A percentile compares a stretch with the other conserved stretches of the same genome.
Evolutionary conservation across 176 grass and related monocot species (phyloP).

Genomic region (Oryza longistaminata): DNA sequence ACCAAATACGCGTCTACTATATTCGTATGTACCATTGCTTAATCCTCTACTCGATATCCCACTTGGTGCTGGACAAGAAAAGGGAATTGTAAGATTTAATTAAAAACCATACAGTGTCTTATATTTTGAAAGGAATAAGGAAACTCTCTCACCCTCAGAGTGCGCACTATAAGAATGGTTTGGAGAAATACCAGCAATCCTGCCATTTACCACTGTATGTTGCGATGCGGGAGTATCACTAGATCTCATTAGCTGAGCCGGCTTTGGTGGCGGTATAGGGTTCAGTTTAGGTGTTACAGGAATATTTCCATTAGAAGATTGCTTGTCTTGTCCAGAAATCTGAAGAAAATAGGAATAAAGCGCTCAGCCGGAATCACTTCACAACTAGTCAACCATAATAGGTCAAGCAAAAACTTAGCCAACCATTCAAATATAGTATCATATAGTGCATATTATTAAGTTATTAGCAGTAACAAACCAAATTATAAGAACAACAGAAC

Average conservation of each 20-base stretch:
- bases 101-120: constrained; percentile 10
- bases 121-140: constrained; percentile 7
- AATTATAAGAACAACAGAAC: background rate
- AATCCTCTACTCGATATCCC: constrained; percentile 52
- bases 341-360: constrained; percentile 37
- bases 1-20: constrained; percentile 78
- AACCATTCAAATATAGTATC: background rate
- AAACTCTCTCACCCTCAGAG: constrained; percentile 45
- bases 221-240: constrained; percentile 45
- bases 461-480: background rate
- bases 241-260: constrained; percentile 35
- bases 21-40: constrained; percentile 63
- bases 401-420: background rate
- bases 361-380: background rate
- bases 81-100: constrained; percentile 37
- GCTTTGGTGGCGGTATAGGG: constrained; percentile 50
- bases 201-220: constrained; percentile 41
- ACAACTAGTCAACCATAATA: background rate
- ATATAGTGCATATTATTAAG: background rate
- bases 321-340: constrained; percentile 95
- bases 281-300: constrained; percentile 57
- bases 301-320: constrained; percentile 50
- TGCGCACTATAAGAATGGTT: constrained; percentile 46
- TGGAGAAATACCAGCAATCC: constrained; percentile 44
- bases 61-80: constrained; percentile 60